Evolutionary conservation across 805 yeast species (phyloP).

Genomic region (Cephaloascus albidus): DNA sequence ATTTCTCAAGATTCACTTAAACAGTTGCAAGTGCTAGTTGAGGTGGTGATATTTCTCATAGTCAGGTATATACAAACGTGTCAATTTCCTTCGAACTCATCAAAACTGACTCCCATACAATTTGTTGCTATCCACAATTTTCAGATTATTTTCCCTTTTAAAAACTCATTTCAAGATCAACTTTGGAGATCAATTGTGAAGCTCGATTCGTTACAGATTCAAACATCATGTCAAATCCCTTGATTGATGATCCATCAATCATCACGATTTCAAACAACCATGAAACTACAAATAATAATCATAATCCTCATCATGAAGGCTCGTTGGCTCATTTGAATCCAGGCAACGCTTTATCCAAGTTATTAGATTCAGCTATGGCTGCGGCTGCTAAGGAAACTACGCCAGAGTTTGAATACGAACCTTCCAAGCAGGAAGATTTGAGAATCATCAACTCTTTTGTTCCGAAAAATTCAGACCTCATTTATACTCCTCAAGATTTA

Average conservation of each 20-base stretch:
- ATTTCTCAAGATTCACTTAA: too few relatives aligned
- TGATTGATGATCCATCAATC: constrained; percentile 22
- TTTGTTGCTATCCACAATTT: too few relatives aligned
- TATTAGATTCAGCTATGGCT: constrained; percentile 36
- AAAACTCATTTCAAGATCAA: too few relatives aligned
- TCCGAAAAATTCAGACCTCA: constrained; percentile 5
- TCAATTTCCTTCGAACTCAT: too few relatives aligned
- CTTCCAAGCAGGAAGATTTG: constrained; percentile 5
- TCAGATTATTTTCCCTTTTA: too few relatives aligned
- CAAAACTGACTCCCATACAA: too few relatives aligned
- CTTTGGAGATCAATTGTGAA: too few relatives aligned
- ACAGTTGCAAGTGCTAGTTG: too few relatives aligned
- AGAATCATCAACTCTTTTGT: constrained; percentile 4
- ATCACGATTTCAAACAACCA: constrained; percentile 8
- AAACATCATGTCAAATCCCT: constrained; percentile 11
- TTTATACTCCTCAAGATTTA: constrained; percentile 15
- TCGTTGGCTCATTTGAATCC: constrained; percentile 12
- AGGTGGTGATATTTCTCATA: too few relatives aligned
- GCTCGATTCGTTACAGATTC: too few relatives aligned
- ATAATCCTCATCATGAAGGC: background rate
- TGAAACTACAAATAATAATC: background rate
- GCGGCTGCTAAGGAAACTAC: constrained; percentile 35
- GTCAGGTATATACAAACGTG: too few relatives aligned
- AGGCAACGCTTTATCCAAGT: constrained; percentile 27
- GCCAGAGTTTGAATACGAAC: constrained; percentile 18